Evolutionary conservation across 257 asterid species (phyloP).

Genomic region (Ballota nigra): DNA sequence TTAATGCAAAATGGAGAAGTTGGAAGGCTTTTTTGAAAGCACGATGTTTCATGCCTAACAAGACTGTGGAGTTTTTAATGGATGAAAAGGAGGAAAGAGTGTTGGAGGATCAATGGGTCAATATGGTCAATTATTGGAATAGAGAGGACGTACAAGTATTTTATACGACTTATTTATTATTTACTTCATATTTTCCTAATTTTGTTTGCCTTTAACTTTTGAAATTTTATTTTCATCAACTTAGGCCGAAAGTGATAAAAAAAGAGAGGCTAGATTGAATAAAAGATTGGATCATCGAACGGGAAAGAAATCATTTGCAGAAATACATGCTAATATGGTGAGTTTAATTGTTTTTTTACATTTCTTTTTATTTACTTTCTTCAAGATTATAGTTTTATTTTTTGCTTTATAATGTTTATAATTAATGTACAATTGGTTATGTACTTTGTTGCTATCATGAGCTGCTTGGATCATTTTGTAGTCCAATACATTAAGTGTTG

Average conservation of each 20-base stretch:
- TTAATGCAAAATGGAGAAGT: background rate
- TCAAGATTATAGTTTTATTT: too few relatives aligned
- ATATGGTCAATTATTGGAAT: conserved; percentile 5
- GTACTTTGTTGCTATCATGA: too few relatives aligned
- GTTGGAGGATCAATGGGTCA: conserved; percentile 4
- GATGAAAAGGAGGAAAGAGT: background rate
- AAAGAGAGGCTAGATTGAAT: background rate
- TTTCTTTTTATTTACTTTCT: too few relatives aligned
- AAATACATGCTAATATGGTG: background rate
- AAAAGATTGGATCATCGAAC: background rate
- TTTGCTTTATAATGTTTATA: too few relatives aligned
- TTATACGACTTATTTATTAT: background rate
- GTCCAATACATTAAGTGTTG: too few relatives aligned
- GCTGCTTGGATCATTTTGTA: too few relatives aligned
- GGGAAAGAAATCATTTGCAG: conserved; percentile 8
- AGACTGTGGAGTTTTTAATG: too few relatives aligned
- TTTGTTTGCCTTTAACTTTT: too few relatives aligned
- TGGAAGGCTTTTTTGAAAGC: background rate
- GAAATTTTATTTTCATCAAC: background rate
- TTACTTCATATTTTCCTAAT: background rate
- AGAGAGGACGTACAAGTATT: background rate
- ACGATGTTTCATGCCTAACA: background rate
- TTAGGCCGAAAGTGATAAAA: background rate
- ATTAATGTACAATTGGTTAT: too few relatives aligned
- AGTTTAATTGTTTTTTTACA: background rate